These are phyloP conservation scores for Oligophagozyma castellii DNA, from an alignment of 1,139 yeast genomes.

Conservation along the genomic window DNA sequence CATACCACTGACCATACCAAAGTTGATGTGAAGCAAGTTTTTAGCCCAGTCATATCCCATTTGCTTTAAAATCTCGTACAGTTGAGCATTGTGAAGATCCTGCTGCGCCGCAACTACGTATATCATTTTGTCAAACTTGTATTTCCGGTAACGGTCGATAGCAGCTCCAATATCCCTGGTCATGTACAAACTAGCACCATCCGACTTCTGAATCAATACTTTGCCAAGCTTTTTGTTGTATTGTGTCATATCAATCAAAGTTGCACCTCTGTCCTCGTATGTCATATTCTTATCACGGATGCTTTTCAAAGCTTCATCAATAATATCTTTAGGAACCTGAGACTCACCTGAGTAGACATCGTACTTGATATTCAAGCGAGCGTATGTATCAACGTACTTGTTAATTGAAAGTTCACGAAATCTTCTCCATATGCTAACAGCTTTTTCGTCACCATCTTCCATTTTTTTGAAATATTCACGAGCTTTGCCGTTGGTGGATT, in stretches of 20 bases:
- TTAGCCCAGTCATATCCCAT: conserved; percentile 87
- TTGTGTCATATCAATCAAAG: conserved; percentile 71
- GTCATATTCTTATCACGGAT: conserved; percentile 61
- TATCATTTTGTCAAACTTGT: conserved; percentile 88
- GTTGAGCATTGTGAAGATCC: conserved; percentile 87
- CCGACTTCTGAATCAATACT: conserved; percentile 85
- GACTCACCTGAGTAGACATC: conserved; percentile 94
- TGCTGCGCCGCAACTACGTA: conserved; percentile 95
- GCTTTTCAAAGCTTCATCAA: conserved; percentile 50
- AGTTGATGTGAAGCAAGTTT: conserved; percentile 69
- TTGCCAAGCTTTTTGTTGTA: conserved; percentile 90
- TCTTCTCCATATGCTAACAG: conserved; percentile 68
- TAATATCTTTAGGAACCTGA: conserved; percentile 64
- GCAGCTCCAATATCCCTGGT: conserved; percentile 99
- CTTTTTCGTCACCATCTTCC: conserved; percentile 87
- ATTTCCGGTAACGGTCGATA: conserved; percentile 69
- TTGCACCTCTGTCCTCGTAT: conserved; percentile 85
- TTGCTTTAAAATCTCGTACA: conserved; percentile 86
- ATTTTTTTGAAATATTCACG: conserved; percentile 76
- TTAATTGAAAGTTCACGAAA: conserved; percentile 85
- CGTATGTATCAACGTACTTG: conserved; percentile 76
- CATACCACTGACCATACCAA: conserved; percentile 99
- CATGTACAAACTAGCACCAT: conserved; percentile 87
- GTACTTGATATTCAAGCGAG: conserved; percentile 77
- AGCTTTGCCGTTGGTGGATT: conserved; percentile 63